Conservation (phyloP, 495 filamentous ascomycete genomes). For the Penicillium antarcticum region DNA sequence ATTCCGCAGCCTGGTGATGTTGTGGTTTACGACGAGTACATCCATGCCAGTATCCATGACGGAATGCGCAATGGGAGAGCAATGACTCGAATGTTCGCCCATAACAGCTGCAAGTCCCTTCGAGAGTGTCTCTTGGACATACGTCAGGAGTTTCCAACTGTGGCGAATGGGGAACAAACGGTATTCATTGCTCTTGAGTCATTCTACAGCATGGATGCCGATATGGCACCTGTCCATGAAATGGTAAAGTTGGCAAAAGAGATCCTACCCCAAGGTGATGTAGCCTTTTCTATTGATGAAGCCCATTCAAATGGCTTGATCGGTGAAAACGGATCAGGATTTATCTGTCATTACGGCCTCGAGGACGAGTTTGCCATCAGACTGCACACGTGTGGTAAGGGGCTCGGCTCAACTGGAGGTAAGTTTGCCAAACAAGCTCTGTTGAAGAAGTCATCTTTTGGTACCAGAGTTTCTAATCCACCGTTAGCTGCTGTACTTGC, state of each 20-base stretch:
- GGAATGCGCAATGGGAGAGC: constrained; percentile 59
- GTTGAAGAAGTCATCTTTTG: no score
- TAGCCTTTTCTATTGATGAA: constrained; percentile 63
- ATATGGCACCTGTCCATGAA: constrained; percentile 51
- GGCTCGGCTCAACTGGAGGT: constrained; percentile 62
- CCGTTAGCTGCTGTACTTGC: constrained; percentile 18
- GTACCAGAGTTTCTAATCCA: no score
- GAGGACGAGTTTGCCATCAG: constrained; percentile 56
- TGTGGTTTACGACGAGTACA: constrained; percentile 60
- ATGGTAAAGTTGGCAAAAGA: constrained; percentile 48
- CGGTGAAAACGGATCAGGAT: constrained; percentile 53
- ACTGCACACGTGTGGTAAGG: constrained; percentile 67
- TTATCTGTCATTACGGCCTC: constrained; percentile 55
- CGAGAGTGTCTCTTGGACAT: neutral
- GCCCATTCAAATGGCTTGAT: constrained; percentile 63
- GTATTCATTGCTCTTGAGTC: constrained; percentile 60
- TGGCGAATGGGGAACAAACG: constrained; percentile 13
- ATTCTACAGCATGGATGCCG: constrained; percentile 74
- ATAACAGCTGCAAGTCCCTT: constrained; percentile 19
- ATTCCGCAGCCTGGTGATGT: constrained; percentile 60
- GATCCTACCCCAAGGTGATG: constrained; percentile 49
- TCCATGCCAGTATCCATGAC: constrained; percentile 69
- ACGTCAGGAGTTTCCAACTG: neutral
- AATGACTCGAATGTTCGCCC: constrained; percentile 42
- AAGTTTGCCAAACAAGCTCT: constrained; percentile 10